Conservation (phyloP, 345 rosid genomes). For the Eucalyptus lansdowneana region DNA sequence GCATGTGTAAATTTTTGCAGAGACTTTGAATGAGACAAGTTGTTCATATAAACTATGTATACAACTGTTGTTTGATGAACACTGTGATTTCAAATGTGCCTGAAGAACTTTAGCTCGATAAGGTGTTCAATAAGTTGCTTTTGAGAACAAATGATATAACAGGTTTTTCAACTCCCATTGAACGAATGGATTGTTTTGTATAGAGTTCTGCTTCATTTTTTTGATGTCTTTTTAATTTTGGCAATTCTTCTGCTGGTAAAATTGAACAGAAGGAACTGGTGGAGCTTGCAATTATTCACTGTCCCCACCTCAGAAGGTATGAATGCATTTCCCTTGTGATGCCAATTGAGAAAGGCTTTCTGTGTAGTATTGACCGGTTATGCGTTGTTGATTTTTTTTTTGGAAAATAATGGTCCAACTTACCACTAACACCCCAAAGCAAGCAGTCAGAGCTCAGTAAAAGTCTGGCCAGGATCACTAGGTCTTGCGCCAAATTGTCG, state of each 20-base stretch:
- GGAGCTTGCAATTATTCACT: not conserved
- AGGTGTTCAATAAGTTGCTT: not conserved
- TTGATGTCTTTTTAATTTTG: not conserved
- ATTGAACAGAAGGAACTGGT: not conserved
- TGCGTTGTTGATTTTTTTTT: not conserved
- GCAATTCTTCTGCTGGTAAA: rapidly evolving
- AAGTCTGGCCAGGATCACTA: too few relatives aligned
- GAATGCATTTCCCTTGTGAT: not conserved
- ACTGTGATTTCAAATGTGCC: not conserved
- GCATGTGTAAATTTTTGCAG: rapidly evolving
- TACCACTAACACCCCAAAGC: too few relatives aligned
- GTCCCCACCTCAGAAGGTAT: not conserved
- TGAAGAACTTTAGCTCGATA: not conserved
- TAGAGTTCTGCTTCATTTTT: not conserved
- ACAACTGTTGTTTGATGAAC: not conserved
- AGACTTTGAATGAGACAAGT: rapidly evolving
- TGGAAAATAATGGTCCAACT: too few relatives aligned
- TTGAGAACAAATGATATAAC: rapidly evolving
- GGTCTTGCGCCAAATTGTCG: too few relatives aligned
- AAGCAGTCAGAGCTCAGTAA: too few relatives aligned
- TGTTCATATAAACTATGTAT: not conserved
- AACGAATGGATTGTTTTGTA: not conserved
- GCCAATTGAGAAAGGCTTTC: not conserved
- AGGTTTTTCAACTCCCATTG: not conserved
- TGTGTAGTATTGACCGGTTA: not conserved